Percentiles rank a stretch among this genome's conserved stretches.
Evolutionary conservation across 306 rosid genomes (phyloP).

Genomic region (Dryas octopetala): DNA sequence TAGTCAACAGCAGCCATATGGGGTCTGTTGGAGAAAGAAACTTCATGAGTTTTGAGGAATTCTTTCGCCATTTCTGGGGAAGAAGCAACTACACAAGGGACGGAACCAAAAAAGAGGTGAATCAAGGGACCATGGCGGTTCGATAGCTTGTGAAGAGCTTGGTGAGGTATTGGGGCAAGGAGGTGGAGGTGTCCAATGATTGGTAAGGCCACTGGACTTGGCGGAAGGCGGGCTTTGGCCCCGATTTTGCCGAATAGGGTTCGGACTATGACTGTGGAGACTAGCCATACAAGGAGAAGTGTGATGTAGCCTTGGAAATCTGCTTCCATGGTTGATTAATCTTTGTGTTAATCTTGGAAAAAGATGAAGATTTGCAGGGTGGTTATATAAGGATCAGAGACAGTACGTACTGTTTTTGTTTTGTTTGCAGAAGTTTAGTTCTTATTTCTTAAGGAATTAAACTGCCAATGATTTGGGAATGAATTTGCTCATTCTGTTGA

Average conservation of each 20-base stretch:
- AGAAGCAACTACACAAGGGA: constrained; percentile 38
- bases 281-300: constrained; percentile 37
- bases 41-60: constrained; percentile 37
- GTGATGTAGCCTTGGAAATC: constrained; percentile 35
- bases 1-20: constrained; percentile 25
- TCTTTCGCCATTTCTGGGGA: constrained; percentile 42
- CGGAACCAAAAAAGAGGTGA: constrained; percentile 39
- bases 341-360: background rate
- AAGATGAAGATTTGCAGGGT: background rate
- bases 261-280: constrained; percentile 30
- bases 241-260: constrained; percentile 29
- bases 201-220: constrained; percentile 39
- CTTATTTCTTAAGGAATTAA: no score
- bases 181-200: constrained; percentile 50
- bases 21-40: constrained; percentile 34
- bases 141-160: constrained; percentile 44
- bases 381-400: background rate
- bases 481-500: no score
- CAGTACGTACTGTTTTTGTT: no score
- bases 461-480: background rate
- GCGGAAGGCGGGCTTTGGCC: constrained; percentile 31
- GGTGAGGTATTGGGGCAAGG: constrained; percentile 42
- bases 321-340: constrained; percentile 37
- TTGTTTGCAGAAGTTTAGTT: background rate
- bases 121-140: constrained; percentile 34